Conservation (phyloP, 257 asterid species). For the Solanum gandarillasii region DNA sequence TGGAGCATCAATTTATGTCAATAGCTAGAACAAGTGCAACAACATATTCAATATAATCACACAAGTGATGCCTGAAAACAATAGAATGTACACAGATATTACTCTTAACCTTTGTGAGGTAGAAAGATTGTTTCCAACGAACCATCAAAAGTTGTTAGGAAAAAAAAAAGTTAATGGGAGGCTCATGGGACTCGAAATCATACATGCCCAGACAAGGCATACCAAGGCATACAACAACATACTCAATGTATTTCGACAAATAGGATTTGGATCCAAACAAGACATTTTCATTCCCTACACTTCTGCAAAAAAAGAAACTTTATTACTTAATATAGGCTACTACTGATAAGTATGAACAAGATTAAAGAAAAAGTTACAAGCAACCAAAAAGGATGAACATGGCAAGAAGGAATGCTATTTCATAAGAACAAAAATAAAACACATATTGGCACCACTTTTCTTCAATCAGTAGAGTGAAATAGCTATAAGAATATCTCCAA, state of each 20-base stretch:
- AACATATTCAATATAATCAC: neutral
- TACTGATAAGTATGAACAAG: neutral
- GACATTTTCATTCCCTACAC: neutral
- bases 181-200: neutral
- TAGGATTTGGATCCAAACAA: too few relatives aligned
- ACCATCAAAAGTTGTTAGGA: neutral
- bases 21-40: neutral
- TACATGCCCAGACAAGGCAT: neutral
- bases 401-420: neutral
- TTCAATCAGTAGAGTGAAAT: neutral
- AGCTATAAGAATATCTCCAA: neutral
- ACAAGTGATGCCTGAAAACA: neutral
- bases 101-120: neutral
- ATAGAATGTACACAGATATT: neutral
- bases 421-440: neutral
- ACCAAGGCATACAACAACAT: neutral
- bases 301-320: neutral
- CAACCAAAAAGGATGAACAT: neutral
- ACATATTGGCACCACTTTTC: neutral
- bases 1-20: neutral
- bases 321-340: neutral
- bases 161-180: neutral
- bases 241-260: too few relatives aligned
- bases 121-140: neutral
- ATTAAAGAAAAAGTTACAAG: neutral